Evolutionary conservation across 768 basidiomycete genomes (phyloP), one percentile per base, ranked within the genome.

Genomic region (Collybia sordida): DNA sequence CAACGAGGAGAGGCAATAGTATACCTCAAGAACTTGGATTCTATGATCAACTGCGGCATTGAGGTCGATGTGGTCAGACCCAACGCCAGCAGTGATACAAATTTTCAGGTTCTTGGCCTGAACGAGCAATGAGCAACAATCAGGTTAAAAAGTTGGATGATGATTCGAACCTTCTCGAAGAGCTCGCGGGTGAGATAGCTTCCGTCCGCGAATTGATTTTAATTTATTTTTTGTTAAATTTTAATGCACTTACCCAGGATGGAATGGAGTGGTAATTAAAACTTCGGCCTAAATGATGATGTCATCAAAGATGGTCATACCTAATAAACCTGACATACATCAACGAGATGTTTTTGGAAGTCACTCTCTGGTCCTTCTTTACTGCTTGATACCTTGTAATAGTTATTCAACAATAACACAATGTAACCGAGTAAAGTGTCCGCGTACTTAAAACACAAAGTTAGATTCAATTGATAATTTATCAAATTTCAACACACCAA

Each of bases 31-130:
- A 19, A 92, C 93, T 63, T 91, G 86, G 59, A 94, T 83, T 51
- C 77, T 77, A 58, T 81, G 74, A 63, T 91, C 83, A 56, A 90
- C 92, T 21, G 90, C 88, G 18, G 91, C 88, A 66, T 94, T 86
- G 52, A 96, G 80, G 64, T 95, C 93, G 55, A 93, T 83, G 72
- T 90, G 91, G 71, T 94, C 93, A 17, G 88, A 91, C 9, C 92
- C 90, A 41, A 93, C 91, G 66, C 90, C 91, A 51, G 93, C 93
- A 19, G 93, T 97, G 61, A 95, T 80, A 61, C 88, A 90, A 49
- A 95, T 65, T 71, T 92, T 95, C 53, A 97, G 81, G 59, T 94
- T 93, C 70, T 88, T 87, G 25, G 93, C 91, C 81, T 91, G 48
- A 64, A 42, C 8, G 21, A 45, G 11, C 21, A 44, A 7, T 27